Percentiles rank a stretch among this genome's conserved stretches.
These are phyloP conservation scores for Globisporangium okanoganense DNA, from an alignment of 352 stramenopile species.

Conservation along the genomic window DNA sequence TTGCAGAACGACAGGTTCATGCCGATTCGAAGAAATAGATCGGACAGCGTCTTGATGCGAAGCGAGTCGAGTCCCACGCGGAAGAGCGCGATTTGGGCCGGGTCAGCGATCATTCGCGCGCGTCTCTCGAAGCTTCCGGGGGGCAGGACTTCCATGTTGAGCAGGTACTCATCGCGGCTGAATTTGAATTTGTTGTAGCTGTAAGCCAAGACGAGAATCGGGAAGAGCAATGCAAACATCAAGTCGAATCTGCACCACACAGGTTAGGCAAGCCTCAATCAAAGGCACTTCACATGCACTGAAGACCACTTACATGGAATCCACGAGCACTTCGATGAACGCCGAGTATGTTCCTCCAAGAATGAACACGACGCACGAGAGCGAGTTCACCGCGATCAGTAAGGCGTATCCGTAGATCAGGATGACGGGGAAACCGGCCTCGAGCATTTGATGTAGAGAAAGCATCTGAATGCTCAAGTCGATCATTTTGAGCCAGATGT, in stretches of 20 bases:
- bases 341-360: slow-evolving; percentile 18
- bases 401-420: slow-evolving; percentile 20
- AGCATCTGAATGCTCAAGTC: slow-evolving; percentile 29
- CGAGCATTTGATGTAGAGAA: slow-evolving; percentile 24
- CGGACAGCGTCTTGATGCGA: slow-evolving; percentile 18
- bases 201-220: slow-evolving; percentile 23
- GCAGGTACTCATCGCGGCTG: slow-evolving; percentile 17
- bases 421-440: slow-evolving; percentile 21
- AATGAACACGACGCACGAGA: slow-evolving; percentile 22
- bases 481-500: slow-evolving; percentile 26
- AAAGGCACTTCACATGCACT: neutral
- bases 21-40: slow-evolving; percentile 29
- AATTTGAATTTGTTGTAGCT: slow-evolving; percentile 25
- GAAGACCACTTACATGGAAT: slow-evolving; percentile 18
- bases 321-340: slow-evolving; percentile 31
- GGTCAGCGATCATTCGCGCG: slow-evolving; percentile 26
- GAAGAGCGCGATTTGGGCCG: slow-evolving; percentile 24
- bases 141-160: slow-evolving; percentile 26
- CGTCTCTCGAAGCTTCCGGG: slow-evolving; percentile 27
- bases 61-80: slow-evolving; percentile 27
- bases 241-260: slow-evolving; percentile 25
- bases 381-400: slow-evolving; percentile 22
- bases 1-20: slow-evolving; percentile 36
- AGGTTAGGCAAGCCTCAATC: neutral
- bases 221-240: slow-evolving; percentile 22